Evolutionary conservation across 495 filamentous ascomycete genomes (phyloP).

Genomic region (Podospora tetraspora): DNA sequence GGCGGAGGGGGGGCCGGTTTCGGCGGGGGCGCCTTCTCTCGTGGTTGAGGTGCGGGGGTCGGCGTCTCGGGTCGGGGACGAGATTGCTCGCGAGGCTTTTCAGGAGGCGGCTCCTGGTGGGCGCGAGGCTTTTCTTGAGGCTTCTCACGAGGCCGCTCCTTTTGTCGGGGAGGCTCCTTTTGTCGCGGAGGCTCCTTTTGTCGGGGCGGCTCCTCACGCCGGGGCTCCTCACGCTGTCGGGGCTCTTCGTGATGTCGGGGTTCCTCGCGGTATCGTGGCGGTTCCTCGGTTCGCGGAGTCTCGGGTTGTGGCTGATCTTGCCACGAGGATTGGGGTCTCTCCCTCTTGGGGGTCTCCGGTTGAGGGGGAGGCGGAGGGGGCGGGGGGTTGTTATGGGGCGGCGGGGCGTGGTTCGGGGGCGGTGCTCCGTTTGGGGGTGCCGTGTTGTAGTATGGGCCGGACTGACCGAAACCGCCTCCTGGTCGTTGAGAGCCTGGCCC

Average conservation of each 20-base stretch:
- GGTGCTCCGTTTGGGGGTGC: slow-evolving; percentile 32
- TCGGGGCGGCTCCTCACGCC: slow-evolving; percentile 17
- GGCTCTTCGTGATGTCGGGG: slow-evolving; percentile 2
- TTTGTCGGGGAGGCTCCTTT: not conserved
- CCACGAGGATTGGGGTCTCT: slow-evolving; percentile 38
- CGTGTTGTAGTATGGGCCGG: slow-evolving; percentile 24
- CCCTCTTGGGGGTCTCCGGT: slow-evolving; percentile 25
- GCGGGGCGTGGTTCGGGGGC: slow-evolving; percentile 39
- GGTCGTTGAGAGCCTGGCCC: slow-evolving; percentile 7
- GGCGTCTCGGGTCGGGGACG: not conserved
- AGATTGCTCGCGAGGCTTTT: not conserved
- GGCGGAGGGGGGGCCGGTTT: slow-evolving; percentile 20
- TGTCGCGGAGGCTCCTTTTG: slow-evolving; percentile 10
- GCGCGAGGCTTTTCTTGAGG: slow-evolving; percentile 1
- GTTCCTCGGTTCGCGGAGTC: slow-evolving; percentile 16
- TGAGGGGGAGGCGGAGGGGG: slow-evolving; percentile 32
- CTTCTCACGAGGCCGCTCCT: not conserved
- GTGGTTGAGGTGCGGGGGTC: slow-evolving; percentile 10
- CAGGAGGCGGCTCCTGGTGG: not conserved
- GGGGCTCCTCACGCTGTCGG: slow-evolving; percentile 6
- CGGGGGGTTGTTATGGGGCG: slow-evolving; percentile 28
- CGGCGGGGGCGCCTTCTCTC: slow-evolving; percentile 25
- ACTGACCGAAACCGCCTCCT: slow-evolving; percentile 18
- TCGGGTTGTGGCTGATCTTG: slow-evolving; percentile 35
- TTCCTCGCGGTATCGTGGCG: slow-evolving; percentile 6